Evolutionary conservation across 2,329 filamentous ascomycete genomes (phyloP).

Genomic region (Exophiala lecanii-corni): DNA sequence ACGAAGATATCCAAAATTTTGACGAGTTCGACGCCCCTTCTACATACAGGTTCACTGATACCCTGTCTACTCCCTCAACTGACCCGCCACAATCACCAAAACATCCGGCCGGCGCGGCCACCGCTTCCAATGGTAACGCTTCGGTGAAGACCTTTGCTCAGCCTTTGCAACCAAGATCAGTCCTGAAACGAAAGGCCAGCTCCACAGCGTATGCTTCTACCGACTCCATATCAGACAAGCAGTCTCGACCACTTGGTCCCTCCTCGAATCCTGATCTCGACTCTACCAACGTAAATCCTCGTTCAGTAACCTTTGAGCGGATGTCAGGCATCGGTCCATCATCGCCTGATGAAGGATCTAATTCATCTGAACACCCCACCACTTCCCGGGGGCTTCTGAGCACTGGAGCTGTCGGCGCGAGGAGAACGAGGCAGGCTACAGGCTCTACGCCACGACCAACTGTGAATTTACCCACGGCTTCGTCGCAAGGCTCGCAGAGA

Average conservation of each 20-base stretch:
- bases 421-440: constrained; percentile 14
- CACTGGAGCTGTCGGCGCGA: constrained; percentile 8
- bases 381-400: constrained; percentile 9
- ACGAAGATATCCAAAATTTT: constrained; percentile 18
- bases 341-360: constrained; percentile 25
- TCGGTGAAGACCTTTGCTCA: constrained; percentile 16
- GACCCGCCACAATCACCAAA: constrained; percentile 8
- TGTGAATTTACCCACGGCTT: constrained; percentile 4
- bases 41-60: constrained; percentile 9
- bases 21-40: constrained; percentile 20
- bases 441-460: constrained; percentile 14
- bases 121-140: constrained; percentile 11
- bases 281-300: constrained; percentile 9
- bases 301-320: constrained; percentile 23
- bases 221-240: constrained; percentile 9
- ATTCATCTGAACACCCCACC: constrained; percentile 19
- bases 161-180: constrained; percentile 21
- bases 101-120: constrained; percentile 8
- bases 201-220: constrained; percentile 13
- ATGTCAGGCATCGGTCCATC: constrained; percentile 24
- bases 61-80: constrained; percentile 10
- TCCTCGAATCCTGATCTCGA: constrained; percentile 9
- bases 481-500: constrained; percentile 14
- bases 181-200: constrained; percentile 21
- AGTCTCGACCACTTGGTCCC: constrained; percentile 8